A percentile compares a stretch with the other conserved stretches of the same genome.
Conservation (phyloP, 116 monocot genomes). For the Cymodocea nodosa region DNA sequence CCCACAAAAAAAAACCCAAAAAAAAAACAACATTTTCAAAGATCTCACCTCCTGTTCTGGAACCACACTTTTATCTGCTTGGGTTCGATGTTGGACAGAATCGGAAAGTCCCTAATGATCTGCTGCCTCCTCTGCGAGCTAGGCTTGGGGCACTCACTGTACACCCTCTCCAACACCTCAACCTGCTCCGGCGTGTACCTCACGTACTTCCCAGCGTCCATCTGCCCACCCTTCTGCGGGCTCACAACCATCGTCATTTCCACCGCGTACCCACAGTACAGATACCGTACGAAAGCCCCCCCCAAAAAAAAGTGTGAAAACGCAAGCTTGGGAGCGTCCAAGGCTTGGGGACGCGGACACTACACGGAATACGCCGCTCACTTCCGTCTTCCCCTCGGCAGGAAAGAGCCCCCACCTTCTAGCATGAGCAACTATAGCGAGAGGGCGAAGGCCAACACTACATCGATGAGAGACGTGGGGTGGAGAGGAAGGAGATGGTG, state of each 20-base stretch:
- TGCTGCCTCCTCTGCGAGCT: conserved; percentile 64
- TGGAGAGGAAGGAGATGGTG: neutral
- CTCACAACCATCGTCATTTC: conserved; percentile 42
- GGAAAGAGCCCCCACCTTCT: conserved; percentile 15
- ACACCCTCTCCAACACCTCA: conserved; percentile 81
- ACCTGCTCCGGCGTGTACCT: conserved; percentile 98
- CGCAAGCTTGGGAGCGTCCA: neutral
- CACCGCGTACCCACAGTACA: neutral
- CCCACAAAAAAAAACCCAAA: neutral
- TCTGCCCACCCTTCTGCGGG: conserved; percentile 10
- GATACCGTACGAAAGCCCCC: neutral
- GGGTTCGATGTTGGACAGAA: conserved; percentile 74
- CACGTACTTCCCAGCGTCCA: conserved; percentile 83
- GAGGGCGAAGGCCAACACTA: neutral
- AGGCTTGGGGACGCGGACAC: no score
- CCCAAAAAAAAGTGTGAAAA: neutral
- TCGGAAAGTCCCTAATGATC: conserved; percentile 69
- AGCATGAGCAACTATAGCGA: conserved; percentile 7
- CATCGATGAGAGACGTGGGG: neutral
- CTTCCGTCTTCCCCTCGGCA: conserved; percentile 10
- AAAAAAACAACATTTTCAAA: neutral
- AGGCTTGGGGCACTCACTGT: conserved; percentile 75
- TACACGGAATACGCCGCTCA: neutral
- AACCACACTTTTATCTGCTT: conserved; percentile 97
- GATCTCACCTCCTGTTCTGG: conserved; percentile 68